Evolutionary conservation across 1,139 yeast species (phyloP).

Genomic region (Eremothecium cymbalariae): DNA sequence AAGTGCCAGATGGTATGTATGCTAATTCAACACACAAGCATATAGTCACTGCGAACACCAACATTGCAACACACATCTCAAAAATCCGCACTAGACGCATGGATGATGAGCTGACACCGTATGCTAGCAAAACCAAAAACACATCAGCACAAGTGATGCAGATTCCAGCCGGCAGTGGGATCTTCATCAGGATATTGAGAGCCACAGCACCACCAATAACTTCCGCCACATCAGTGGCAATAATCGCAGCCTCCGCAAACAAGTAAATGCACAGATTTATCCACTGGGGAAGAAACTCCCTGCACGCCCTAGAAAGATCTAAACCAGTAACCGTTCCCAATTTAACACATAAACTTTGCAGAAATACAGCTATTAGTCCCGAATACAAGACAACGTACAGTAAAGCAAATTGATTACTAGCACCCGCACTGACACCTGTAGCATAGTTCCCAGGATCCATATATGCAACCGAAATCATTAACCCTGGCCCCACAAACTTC

Average conservation of each 20-base stretch:
- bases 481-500: slow-evolving; percentile 67
- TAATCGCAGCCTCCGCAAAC: slow-evolving; percentile 70
- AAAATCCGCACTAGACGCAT: slow-evolving; percentile 55
- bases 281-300: slow-evolving; percentile 54
- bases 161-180: slow-evolving; percentile 77
- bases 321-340: slow-evolving; percentile 75
- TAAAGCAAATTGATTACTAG: slow-evolving; percentile 53
- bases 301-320: slow-evolving; percentile 65
- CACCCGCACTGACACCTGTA: slow-evolving; percentile 73
- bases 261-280: slow-evolving; percentile 50
- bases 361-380: slow-evolving; percentile 62
- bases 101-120: slow-evolving; percentile 59
- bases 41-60: slow-evolving; percentile 62
- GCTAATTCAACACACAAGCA: slow-evolving; percentile 67
- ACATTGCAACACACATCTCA: slow-evolving; percentile 56
- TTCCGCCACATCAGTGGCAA: slow-evolving; percentile 81
- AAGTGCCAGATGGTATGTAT: slow-evolving; percentile 41
- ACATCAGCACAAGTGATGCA: slow-evolving; percentile 66
- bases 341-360: slow-evolving; percentile 65
- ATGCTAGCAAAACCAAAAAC: slow-evolving; percentile 63
- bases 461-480: slow-evolving; percentile 70
- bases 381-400: slow-evolving; percentile 61
- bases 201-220: slow-evolving; percentile 88
- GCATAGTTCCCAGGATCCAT: slow-evolving; percentile 86
- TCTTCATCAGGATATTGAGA: slow-evolving; percentile 53